phyloP scores from a whole-genome alignment of 2,329 filamentous ascomycete species.

The Clarireedia monteithiana region DNA sequence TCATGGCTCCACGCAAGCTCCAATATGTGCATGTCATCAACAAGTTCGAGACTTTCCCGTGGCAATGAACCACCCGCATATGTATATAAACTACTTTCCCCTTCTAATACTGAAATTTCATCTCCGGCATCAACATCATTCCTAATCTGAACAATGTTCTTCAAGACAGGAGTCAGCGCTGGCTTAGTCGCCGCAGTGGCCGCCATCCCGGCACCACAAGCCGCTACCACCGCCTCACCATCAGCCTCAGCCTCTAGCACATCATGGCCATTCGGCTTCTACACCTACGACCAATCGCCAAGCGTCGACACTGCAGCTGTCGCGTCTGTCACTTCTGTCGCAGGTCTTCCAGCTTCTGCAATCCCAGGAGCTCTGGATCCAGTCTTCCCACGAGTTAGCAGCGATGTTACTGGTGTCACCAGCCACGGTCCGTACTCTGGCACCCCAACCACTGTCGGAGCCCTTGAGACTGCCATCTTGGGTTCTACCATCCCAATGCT shows the following conservation, averaged over 20 bases:
- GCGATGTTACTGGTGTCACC: slow-evolving; percentile 48
- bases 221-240: not conserved
- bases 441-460: slow-evolving; percentile 61
- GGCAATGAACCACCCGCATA: not conserved
- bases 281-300: slow-evolving; percentile 21
- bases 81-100: not conserved
- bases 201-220: not conserved
- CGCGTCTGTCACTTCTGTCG: slow-evolving; percentile 19
- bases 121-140: not conserved
- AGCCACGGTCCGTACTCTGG: slow-evolving; percentile 64
- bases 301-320: slow-evolving; percentile 22
- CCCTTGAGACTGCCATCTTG: slow-evolving; percentile 49
- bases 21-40: not conserved
- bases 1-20: slow-evolving; percentile 4
- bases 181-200: not conserved
- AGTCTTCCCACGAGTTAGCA: slow-evolving; percentile 36
- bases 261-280: slow-evolving; percentile 4
- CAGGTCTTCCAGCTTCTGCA: slow-evolving; percentile 20
- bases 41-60: not conserved
- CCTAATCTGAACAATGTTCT: slow-evolving; percentile 1
- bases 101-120: not conserved
- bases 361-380: slow-evolving; percentile 23
- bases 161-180: not conserved
- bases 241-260: not conserved
- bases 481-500: slow-evolving; percentile 49